Evolutionary conservation across 2,329 filamentous ascomycete species (phyloP).

Genomic region (Exophiala oligosperma): DNA sequence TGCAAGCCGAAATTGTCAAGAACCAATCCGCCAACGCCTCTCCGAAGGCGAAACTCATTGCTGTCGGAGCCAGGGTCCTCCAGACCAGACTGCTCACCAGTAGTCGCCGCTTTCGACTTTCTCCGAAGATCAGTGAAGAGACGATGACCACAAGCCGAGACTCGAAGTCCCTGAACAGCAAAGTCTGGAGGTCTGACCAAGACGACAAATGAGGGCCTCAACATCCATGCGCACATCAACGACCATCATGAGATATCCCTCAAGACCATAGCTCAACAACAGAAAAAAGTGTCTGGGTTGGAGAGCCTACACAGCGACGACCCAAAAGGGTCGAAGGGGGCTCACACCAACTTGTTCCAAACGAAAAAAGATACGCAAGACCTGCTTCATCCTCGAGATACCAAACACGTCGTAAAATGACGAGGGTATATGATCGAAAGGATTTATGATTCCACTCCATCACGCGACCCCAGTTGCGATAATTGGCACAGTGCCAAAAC

Average conservation of each 20-base stretch:
- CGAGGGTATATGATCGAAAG: constrained; percentile 25
- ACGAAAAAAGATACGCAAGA: constrained; percentile 18
- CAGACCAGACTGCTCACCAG: constrained; percentile 4
- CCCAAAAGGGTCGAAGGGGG: constrained; percentile 18
- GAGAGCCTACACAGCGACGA: constrained; percentile 20
- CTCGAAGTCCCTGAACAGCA: constrained; percentile 1
- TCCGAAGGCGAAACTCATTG: constrained; percentile 19
- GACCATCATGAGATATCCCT: constrained; percentile 24
- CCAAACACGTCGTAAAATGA: constrained; percentile 9
- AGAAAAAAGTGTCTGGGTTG: constrained; percentile 10
- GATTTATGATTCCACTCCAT: constrained; percentile 33
- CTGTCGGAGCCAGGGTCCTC: constrained; percentile 1
- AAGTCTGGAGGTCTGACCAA: constrained; percentile 3
- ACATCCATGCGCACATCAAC: constrained; percentile 26
- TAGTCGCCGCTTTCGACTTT: constrained; percentile 15
- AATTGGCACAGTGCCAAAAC: constrained; percentile 21
- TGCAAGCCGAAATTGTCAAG: background rate
- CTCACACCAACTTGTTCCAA: constrained; percentile 19
- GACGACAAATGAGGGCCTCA: constrained; percentile 23
- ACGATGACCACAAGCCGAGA: constrained; percentile 12
- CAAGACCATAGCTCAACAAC: constrained; percentile 27
- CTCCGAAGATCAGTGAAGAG: constrained; percentile 28
- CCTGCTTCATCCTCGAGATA: constrained; percentile 31
- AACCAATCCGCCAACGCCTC: constrained; percentile 1
- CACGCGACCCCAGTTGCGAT: constrained; percentile 31